Base-by-base conservation (phyloP, 2,329 filamentous ascomycete species). In the Phialophora macrospora region DNA sequence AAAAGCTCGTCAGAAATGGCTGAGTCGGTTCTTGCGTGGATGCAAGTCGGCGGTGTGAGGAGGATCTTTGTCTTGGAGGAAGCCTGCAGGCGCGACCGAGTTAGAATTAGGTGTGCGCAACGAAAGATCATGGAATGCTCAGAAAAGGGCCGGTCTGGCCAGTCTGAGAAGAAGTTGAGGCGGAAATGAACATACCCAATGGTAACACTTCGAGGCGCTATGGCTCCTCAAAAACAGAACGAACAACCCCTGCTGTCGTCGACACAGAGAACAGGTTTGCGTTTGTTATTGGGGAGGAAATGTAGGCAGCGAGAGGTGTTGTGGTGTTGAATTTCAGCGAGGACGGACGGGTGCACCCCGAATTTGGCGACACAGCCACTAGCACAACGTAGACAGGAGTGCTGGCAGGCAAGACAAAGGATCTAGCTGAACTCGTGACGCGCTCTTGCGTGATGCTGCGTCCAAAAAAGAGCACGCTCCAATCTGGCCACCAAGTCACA, bases 1-100 rank as follows among this genome's bases (percentile, higher is more conserved):
- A 82, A 82, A 82, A 81, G 80, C 79, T 82, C 80, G 80, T 79
- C 72, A 49, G 56, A 60, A 12, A 34, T 32, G 41, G 30, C 20
- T 62, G 28, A 49, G 51, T 38, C 14, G 30, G 60, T 30, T 26
- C 14, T 8, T 46, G 11, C 30, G 17, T 7, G 11, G 51, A 49
- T 62, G 32, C 32, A 32, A 38, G 24, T 49, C 14, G 54, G 63
- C 38, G 34, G 41, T 59, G 66, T 55, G 44, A 54, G 38, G 8
- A 38, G 44, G 41, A 49, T 55, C 56, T 64, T 66, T 58, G 57
- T 67, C 52, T 38, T 34, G 52, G 12, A 60, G 65, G 65, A 28
- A 69, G 48, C 67, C 67, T 69, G 67, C 62, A 65, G 57, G 55
- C 32, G 58, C 32, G 38, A 65, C 28, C 49, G 55, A 65, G 60